A percentile compares a stretch with the other conserved stretches of the same genome.
phyloP scores from a whole-genome alignment of 306 rosid species.

The Sphenostylis stenocarpa region DNA sequence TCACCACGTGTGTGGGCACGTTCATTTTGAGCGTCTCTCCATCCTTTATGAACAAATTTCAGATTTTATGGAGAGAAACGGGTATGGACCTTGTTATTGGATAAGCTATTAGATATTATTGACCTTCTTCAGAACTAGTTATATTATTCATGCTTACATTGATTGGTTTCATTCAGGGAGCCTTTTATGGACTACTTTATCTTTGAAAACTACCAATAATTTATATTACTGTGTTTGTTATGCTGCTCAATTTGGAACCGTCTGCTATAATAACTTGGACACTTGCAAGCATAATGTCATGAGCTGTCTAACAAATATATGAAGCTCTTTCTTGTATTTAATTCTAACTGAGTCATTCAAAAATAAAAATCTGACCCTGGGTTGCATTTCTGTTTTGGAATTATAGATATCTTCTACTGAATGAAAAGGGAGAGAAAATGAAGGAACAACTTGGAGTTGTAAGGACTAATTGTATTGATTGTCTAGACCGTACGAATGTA shows the following conservation, averaged over 20 bases:
- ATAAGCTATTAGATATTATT: constrained; percentile 17
- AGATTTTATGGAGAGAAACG: constrained; percentile 82
- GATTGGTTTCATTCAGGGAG: constrained; percentile 26
- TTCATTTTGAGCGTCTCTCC: constrained; percentile 94
- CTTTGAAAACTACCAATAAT: constrained; percentile 22
- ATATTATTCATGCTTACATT: constrained; percentile 7
- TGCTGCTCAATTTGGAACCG: constrained; percentile 25
- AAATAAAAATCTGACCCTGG: constrained; percentile 20
- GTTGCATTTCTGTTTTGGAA: constrained; percentile 35
- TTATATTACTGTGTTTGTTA: constrained; percentile 15
- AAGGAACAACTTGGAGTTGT: constrained; percentile 95
- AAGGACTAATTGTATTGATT: constrained; percentile 94
- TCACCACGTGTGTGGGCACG: constrained; percentile 89
- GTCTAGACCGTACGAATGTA: constrained; percentile 97
- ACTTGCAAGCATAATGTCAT: constrained; percentile 11
- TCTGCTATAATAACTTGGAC: constrained; percentile 10
- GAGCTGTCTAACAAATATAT: constrained; percentile 15
- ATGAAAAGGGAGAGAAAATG: constrained; percentile 91
- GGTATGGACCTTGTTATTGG: constrained; percentile 56
- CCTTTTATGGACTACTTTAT: constrained; percentile 14
- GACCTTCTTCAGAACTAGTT: constrained; percentile 20
- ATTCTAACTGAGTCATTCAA: not conserved
- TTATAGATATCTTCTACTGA: constrained; percentile 77
- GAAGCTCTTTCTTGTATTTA: not conserved
- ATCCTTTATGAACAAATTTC: constrained; percentile 87